Conservation (phyloP, 2,329 filamentous ascomycete species). For the Zasmidium angulare region DNA sequence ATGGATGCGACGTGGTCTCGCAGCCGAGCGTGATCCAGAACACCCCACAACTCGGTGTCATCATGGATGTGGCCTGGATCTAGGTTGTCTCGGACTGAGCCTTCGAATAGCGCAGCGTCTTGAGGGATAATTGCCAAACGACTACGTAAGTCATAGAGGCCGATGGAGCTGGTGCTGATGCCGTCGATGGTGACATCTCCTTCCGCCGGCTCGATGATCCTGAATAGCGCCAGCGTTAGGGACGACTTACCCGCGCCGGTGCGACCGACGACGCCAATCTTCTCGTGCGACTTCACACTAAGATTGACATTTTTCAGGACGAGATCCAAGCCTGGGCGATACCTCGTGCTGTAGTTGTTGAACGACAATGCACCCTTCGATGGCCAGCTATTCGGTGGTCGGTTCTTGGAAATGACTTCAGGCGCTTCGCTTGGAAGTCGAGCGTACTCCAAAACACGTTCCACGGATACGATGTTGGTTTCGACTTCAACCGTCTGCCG, state of each 20-base stretch:
- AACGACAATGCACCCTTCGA: slow-evolving; percentile 85
- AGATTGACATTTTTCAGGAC: slow-evolving; percentile 91
- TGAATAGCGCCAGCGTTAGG: slow-evolving; percentile 86
- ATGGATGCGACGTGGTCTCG: slow-evolving; percentile 86
- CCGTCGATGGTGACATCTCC: slow-evolving; percentile 88
- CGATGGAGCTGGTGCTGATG: slow-evolving; percentile 86
- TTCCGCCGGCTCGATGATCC: slow-evolving; percentile 83
- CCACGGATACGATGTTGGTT: slow-evolving; percentile 99
- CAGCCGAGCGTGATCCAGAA: slow-evolving; percentile 81
- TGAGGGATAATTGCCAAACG: slow-evolving; percentile 96
- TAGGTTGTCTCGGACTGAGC: slow-evolving; percentile 88
- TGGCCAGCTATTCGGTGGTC: slow-evolving; percentile 89
- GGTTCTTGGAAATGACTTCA: slow-evolving; percentile 84
- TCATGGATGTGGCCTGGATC: slow-evolving; percentile 94
- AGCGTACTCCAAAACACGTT: slow-evolving; percentile 95
- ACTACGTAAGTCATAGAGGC: slow-evolving; percentile 81
- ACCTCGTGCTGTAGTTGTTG: slow-evolving; percentile 90
- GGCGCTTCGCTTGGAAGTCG: slow-evolving; percentile 88
- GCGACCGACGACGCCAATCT: slow-evolving; percentile 97
- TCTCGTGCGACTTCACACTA: slow-evolving; percentile 92
- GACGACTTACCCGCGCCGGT: slow-evolving; percentile 97
- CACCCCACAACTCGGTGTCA: slow-evolving; percentile 93
- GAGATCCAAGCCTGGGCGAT: slow-evolving; percentile 83
- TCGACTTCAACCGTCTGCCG: slow-evolving; percentile 99
- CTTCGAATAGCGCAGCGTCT: slow-evolving; percentile 93